Evolutionary conservation across 2,329 filamentous ascomycete genomes (phyloP).

Genomic region (Fusarium domesticum): DNA sequence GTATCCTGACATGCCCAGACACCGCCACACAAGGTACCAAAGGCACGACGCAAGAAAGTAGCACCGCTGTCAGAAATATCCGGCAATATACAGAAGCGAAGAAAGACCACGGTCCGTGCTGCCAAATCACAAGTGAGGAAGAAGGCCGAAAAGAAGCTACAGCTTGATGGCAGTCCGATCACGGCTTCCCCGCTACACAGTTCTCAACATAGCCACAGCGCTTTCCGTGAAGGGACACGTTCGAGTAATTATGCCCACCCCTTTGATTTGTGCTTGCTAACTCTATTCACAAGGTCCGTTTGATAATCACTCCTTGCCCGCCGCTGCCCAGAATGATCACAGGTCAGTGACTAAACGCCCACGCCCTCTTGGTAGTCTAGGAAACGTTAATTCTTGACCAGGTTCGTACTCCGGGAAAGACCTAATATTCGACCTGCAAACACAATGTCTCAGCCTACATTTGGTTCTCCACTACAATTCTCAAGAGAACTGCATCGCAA

Average conservation of each 20-base stretch:
- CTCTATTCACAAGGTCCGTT: constrained; percentile 19
- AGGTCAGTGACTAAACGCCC: no score
- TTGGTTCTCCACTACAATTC: constrained; percentile 36
- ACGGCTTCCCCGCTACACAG: not conserved
- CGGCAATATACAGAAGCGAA: constrained; percentile 33
- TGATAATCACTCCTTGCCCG: constrained; percentile 21
- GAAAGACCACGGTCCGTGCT: constrained; percentile 21
- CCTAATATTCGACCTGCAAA: constrained; percentile 38
- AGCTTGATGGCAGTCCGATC: constrained; percentile 3
- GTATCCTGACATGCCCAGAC: constrained; percentile 11
- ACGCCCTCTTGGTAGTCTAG: no score
- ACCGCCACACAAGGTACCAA: constrained; percentile 32
- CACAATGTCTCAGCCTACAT: constrained; percentile 38
- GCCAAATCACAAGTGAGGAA: constrained; percentile 17
- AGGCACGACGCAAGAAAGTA: constrained; percentile 32
- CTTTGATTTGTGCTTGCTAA: no score
- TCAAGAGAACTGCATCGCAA: constrained; percentile 29
- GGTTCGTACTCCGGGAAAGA: constrained; percentile 34
- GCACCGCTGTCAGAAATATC: constrained; percentile 36
- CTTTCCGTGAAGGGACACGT: no score
- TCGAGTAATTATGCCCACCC: no score
- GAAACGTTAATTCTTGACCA: no score
- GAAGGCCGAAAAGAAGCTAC: constrained; percentile 14
- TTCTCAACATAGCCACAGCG: not conserved
- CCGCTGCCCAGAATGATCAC: constrained; percentile 23